These are phyloP conservation scores for Juglanconis sp. DNA, from an alignment of 2,329 filamentous ascomycete genomes.

Conservation along the genomic window DNA sequence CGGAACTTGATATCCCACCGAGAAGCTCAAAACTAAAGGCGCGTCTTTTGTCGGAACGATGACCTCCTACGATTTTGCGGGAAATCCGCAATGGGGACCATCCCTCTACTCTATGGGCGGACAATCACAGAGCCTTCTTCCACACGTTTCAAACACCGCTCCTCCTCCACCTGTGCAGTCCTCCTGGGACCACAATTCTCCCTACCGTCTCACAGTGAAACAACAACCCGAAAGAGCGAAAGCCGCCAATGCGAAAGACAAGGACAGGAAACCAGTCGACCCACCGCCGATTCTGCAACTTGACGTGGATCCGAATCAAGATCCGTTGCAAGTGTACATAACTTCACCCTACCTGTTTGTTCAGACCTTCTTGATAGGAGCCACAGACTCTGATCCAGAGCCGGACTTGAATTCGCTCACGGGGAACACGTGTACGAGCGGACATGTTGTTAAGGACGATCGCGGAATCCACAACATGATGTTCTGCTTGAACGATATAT, in stretches of 20 bases:
- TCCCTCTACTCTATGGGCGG: slow-evolving; percentile 10
- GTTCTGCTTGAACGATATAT: slow-evolving; percentile 61
- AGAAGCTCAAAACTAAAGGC: background rate
- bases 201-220: slow-evolving; percentile 17
- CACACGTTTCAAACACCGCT: slow-evolving; percentile 5
- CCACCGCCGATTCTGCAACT: slow-evolving; percentile 83
- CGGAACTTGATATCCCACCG: background rate
- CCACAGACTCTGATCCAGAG: slow-evolving; percentile 14
- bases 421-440: slow-evolving; percentile 38
- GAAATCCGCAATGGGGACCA: slow-evolving; percentile 7
- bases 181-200: slow-evolving; percentile 14
- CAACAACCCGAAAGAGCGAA: slow-evolving; percentile 19
- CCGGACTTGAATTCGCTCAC: slow-evolving; percentile 18
- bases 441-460: slow-evolving; percentile 39
- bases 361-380: slow-evolving; percentile 21
- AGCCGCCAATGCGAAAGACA: slow-evolving; percentile 19
- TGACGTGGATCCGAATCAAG: slow-evolving; percentile 42
- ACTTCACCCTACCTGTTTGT: slow-evolving; percentile 30
- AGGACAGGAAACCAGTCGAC: slow-evolving; percentile 82
- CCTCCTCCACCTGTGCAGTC: background rate
- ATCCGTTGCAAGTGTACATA: slow-evolving; percentile 55
- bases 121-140: slow-evolving; percentile 9
- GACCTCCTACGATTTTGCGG: slow-evolving; percentile 15
- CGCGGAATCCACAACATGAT: slow-evolving; percentile 21
- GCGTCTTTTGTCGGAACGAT: background rate